phyloP scores from a whole-genome alignment of 148 eudicot genomes.

The Selenicereus undatus region DNA sequence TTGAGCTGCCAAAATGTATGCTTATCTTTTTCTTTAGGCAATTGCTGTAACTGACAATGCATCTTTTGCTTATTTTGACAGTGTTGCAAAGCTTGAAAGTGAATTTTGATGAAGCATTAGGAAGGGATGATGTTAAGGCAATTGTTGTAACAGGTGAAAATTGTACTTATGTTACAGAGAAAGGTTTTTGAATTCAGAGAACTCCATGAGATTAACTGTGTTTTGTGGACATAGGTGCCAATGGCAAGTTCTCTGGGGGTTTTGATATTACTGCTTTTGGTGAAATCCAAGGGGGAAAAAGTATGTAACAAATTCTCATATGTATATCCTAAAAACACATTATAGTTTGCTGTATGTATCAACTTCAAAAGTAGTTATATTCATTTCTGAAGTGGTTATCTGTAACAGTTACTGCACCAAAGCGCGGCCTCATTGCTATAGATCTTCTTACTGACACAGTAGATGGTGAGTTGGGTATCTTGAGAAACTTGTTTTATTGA shows the following conservation, averaged over 20 bases:
- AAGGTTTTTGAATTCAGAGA: not conserved
- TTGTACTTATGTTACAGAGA: slow-evolving; percentile 4
- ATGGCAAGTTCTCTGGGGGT: slow-evolving; percentile 93
- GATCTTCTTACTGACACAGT: slow-evolving; percentile 77
- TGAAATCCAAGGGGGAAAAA: slow-evolving; percentile 52
- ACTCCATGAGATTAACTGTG: slow-evolving; percentile 7
- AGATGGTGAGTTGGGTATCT: slow-evolving; percentile 49
- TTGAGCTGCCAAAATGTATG: not conserved
- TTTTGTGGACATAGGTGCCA: slow-evolving; percentile 51
- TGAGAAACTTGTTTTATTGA: not conserved
- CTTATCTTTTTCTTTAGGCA: not conserved
- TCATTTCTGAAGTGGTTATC: slow-evolving; percentile 16
- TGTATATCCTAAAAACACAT: not conserved
- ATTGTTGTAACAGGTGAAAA: slow-evolving; percentile 83
- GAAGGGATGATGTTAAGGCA: slow-evolving; percentile 89
- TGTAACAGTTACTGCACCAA: slow-evolving; percentile 52
- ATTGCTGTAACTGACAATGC: not conserved
- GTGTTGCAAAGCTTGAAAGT: slow-evolving; percentile 74
- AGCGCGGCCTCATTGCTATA: slow-evolving; percentile 75
- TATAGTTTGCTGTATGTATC: not conserved
- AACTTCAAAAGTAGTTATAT: not conserved
- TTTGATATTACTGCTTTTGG: slow-evolving; percentile 87
- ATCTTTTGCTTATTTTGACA: slow-evolving; percentile 24
- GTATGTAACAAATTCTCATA: slow-evolving; percentile 32
- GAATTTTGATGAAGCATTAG: slow-evolving; percentile 60